These are phyloP conservation scores for Phytophthora ramorum DNA, from an alignment of 352 stramenopile genomes.

Conservation along the genomic window DNA sequence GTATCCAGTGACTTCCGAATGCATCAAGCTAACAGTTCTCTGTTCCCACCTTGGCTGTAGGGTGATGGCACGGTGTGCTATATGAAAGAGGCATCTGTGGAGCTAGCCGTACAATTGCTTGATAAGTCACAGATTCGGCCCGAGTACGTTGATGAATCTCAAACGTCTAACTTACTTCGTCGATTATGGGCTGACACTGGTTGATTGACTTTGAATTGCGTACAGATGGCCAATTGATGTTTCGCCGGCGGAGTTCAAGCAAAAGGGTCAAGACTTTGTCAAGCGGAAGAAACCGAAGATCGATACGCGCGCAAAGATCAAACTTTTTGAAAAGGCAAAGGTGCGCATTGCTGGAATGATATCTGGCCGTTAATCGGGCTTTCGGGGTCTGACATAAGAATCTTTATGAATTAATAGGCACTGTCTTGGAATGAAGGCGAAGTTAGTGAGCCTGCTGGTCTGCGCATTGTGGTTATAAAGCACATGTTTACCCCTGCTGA, in stretches of 20 bases:
- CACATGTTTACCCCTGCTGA: conserved; percentile 94
- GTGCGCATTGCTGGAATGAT: conserved; percentile 27
- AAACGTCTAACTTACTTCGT: background rate
- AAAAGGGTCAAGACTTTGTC: conserved; percentile 85
- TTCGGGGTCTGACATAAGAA: background rate
- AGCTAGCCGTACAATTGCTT: conserved; percentile 94
- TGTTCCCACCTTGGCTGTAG: conserved; percentile 33
- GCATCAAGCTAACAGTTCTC: background rate
- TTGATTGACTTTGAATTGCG: conserved; percentile 4
- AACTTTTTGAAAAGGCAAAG: conserved; percentile 89
- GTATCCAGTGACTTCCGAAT: too few relatives aligned
- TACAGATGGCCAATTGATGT: conserved; percentile 77
- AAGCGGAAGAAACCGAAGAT: conserved; percentile 85
- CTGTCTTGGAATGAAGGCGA: conserved; percentile 96
- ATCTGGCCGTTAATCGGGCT: background rate
- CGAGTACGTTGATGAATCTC: conserved; percentile 59
- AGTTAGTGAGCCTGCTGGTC: conserved; percentile 88
- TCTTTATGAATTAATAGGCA: conserved; percentile 45
- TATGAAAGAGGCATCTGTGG: conserved; percentile 95
- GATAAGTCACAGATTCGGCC: conserved; percentile 89
- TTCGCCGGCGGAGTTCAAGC: conserved; percentile 87
- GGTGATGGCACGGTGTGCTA: conserved; percentile 97
- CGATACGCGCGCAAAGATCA: conserved; percentile 85
- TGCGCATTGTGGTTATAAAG: conserved; percentile 97
- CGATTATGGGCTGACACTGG: conserved; percentile 5